A percentile compares a stretch with the other conserved stretches of the same genome.
These are phyloP conservation scores for Strobilomyces dryophilus DNA, from an alignment of 768 basidiomycete genomes.

Conservation along the genomic window DNA sequence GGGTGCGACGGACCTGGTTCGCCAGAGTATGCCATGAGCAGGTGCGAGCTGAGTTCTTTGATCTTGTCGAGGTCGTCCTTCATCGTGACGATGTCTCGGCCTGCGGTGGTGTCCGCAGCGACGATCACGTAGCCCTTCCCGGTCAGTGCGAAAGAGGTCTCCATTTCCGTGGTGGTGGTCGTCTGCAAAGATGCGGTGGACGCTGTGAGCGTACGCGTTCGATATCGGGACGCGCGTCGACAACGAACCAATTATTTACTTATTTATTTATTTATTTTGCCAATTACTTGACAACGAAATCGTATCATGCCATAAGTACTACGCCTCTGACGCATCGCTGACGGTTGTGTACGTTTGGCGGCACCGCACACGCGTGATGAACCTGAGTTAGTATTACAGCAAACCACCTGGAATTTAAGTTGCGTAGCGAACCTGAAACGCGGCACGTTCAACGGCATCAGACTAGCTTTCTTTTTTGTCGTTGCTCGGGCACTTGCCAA, in stretches of 20 bases:
- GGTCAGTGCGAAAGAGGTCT: conserved; percentile 84
- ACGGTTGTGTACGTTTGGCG: too few species aligned
- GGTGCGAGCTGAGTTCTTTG: conserved; percentile 82
- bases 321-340: too few species aligned
- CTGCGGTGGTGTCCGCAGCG: conserved; percentile 86
- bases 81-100: conserved; percentile 96
- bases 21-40: conserved; percentile 93
- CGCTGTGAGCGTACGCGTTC: conserved; percentile 14
- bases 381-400: too few species aligned
- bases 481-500: too few species aligned
- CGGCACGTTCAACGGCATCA: too few species aligned
- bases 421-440: too few species aligned
- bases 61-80: conserved; percentile 97
- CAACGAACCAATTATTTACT: conserved; percentile 8
- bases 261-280: conserved; percentile 8
- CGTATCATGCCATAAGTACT: too few species aligned
- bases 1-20: conserved; percentile 65
- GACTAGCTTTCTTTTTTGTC: too few species aligned
- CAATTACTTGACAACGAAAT: too few species aligned
- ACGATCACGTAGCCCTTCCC: conserved; percentile 94
- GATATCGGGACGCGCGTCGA: conserved; percentile 29
- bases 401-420: too few species aligned
- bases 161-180: conserved; percentile 66
- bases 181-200: conserved; percentile 1
- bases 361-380: too few species aligned